Evolutionary conservation across 1,284 basidiomycete species (phyloP).

Genomic region (Cryptococcus sp.): DNA sequence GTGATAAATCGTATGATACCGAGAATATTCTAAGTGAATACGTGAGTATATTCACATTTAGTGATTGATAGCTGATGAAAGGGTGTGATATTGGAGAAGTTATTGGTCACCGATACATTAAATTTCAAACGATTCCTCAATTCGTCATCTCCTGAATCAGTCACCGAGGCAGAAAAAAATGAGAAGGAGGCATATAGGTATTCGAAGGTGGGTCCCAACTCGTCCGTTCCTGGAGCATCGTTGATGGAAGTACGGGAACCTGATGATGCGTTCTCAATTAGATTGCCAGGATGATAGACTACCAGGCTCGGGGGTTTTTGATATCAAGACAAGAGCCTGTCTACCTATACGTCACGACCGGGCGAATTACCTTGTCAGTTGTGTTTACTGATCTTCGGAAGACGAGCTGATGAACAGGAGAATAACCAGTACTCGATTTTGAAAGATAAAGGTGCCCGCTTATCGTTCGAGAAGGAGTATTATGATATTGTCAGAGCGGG

Average conservation of each 20-base stretch:
- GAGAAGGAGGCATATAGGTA: slow-evolving; percentile 73
- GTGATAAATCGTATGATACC: slow-evolving; percentile 55
- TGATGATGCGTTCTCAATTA: slow-evolving; percentile 92
- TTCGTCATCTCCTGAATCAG: slow-evolving; percentile 45
- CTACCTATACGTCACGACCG: slow-evolving; percentile 80
- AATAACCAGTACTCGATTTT: slow-evolving; percentile 73
- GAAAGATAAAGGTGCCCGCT: slow-evolving; percentile 57
- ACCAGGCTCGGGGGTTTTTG: slow-evolving; percentile 87
- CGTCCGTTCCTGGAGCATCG: too few species aligned
- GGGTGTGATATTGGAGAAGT: slow-evolving; percentile 86
- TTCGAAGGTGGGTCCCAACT: slow-evolving; percentile 57
- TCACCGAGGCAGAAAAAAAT: slow-evolving; percentile 45
- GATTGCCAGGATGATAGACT: slow-evolving; percentile 78
- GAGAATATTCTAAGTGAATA: slow-evolving; percentile 76
- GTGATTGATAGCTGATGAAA: slow-evolving; percentile 40
- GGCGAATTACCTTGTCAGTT: slow-evolving; percentile 71
- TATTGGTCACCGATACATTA: slow-evolving; percentile 64
- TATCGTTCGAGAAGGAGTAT: slow-evolving; percentile 81
- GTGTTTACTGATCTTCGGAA: neutral
- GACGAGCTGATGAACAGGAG: slow-evolving; percentile 8
- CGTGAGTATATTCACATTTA: slow-evolving; percentile 50
- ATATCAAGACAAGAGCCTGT: slow-evolving; percentile 91
- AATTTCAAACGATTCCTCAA: slow-evolving; percentile 66
- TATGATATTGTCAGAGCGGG: slow-evolving; percentile 90
- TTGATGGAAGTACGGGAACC: slow-evolving; percentile 58